phyloP scores from a whole-genome alignment of 345 rosid genomes.

The Eucalyptus brandiana region DNA sequence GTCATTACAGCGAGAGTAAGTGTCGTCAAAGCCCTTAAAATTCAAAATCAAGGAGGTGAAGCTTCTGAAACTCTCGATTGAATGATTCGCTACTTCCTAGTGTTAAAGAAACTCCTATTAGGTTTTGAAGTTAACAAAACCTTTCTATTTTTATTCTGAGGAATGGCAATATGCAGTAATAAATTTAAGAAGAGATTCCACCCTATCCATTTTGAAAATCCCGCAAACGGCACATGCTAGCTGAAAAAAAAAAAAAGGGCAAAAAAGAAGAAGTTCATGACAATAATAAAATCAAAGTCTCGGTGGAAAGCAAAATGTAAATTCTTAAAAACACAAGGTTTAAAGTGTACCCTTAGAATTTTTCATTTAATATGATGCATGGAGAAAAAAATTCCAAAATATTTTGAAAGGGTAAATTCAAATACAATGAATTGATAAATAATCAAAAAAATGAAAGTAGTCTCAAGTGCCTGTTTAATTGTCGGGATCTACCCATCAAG shows the following conservation, averaged over 20 bases:
- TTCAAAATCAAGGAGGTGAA: too few relatives aligned
- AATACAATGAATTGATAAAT: neutral
- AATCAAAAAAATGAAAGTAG: neutral
- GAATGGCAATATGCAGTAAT: too few relatives aligned
- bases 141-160: too few relatives aligned
- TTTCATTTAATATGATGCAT: neutral
- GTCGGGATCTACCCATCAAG: neutral
- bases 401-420: neutral
- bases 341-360: neutral
- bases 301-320: neutral
- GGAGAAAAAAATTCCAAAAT: neutral
- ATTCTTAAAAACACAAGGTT: neutral
- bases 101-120: too few relatives aligned
- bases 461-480: neutral
- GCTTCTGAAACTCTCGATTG: too few relatives aligned
- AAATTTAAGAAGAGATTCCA: neutral
- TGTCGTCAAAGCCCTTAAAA: too few relatives aligned
- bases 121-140: too few relatives aligned
- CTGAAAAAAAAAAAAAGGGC: neutral
- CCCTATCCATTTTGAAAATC: neutral
- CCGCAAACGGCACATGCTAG: accelerated
- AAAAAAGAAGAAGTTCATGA: neutral
- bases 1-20: too few relatives aligned
- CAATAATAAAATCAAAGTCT: neutral
- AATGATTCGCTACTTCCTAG: too few relatives aligned